Percentiles rank a stretch among this genome's conserved stretches.
Evolutionary conservation across 129 eudicot genomes (phyloP).

Genomic region (Artemisia annua): DNA sequence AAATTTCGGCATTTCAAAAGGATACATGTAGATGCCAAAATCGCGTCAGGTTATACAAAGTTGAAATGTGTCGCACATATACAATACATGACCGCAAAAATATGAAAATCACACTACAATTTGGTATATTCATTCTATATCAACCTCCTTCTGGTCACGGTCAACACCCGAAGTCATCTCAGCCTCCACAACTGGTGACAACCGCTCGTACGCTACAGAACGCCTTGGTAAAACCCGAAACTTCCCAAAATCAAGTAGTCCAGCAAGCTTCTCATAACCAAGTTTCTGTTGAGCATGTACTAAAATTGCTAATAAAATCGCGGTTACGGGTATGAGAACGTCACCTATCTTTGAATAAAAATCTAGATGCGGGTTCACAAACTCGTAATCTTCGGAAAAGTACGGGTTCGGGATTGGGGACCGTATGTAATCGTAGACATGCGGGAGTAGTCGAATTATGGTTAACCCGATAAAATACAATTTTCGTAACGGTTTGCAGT

Average conservation of each 20-base stretch:
- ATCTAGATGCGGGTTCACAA: slow-evolving; percentile 65
- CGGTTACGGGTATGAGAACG: slow-evolving; percentile 51
- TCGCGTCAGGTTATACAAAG: slow-evolving; percentile 1
- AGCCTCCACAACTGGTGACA: slow-evolving; percentile 79
- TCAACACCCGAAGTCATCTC: slow-evolving; percentile 74
- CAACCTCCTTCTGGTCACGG: slow-evolving; percentile 39
- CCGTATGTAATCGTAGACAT: slow-evolving; percentile 61
- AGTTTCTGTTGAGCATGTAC: slow-evolving; percentile 74
- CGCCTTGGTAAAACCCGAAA: slow-evolving; percentile 48
- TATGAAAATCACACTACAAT: background rate
- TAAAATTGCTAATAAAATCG: slow-evolving; percentile 52
- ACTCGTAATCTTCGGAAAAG: slow-evolving; percentile 79
- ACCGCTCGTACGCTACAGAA: slow-evolving; percentile 66
- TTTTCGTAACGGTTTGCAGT: slow-evolving; percentile 65
- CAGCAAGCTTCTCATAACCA: slow-evolving; percentile 55
- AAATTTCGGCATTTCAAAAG: too few species aligned
- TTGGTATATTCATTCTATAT: slow-evolving; percentile 40
- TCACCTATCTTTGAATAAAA: slow-evolving; percentile 77
- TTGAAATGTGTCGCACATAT: slow-evolving; percentile 13
- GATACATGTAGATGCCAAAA: background rate
- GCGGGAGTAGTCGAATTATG: slow-evolving; percentile 70
- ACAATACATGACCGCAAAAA: slow-evolving; percentile 22
- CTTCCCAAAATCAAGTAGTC: slow-evolving; percentile 39
- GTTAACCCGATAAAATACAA: slow-evolving; percentile 74
- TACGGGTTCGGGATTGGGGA: slow-evolving; percentile 60